These are phyloP conservation scores for Leccinum colubrinum DNA, from an alignment of 1,284 basidiomycete genomes.

Conservation along the genomic window DNA sequence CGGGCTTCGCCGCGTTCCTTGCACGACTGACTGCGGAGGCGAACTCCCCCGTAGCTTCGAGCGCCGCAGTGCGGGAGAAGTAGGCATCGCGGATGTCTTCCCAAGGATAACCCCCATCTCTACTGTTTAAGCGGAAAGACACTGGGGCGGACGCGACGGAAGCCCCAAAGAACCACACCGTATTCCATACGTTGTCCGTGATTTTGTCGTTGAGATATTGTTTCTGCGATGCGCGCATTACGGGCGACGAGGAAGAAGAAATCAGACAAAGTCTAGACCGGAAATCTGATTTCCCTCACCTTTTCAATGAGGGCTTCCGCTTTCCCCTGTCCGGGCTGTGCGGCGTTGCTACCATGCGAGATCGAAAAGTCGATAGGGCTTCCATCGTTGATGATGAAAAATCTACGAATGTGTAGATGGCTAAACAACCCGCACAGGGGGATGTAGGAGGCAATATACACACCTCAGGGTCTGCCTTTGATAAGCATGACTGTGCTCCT, in stretches of 20 bases:
- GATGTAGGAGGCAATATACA: background rate
- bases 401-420: background rate
- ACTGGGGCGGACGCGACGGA: background rate
- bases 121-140: background rate
- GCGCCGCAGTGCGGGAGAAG: background rate
- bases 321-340: background rate
- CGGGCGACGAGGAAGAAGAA: background rate
- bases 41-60: constrained; percentile 33
- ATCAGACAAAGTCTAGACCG: background rate
- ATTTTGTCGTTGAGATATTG: background rate
- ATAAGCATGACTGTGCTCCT: background rate
- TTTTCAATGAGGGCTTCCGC: background rate
- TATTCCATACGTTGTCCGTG: background rate
- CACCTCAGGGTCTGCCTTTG: background rate
- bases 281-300: background rate
- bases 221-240: background rate
- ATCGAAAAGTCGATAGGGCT: background rate
- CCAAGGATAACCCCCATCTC: background rate
- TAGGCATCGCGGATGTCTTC: background rate
- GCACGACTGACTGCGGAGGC: constrained; percentile 46
- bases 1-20: constrained; percentile 37
- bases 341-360: background rate
- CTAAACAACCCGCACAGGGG: background rate
- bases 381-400: background rate
- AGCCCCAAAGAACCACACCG: background rate